Evolutionary conservation across 352 stramenopile genomes (phyloP), one percentile per base, ranked within the genome.

Genomic region (Phytopythium boreale): DNA sequence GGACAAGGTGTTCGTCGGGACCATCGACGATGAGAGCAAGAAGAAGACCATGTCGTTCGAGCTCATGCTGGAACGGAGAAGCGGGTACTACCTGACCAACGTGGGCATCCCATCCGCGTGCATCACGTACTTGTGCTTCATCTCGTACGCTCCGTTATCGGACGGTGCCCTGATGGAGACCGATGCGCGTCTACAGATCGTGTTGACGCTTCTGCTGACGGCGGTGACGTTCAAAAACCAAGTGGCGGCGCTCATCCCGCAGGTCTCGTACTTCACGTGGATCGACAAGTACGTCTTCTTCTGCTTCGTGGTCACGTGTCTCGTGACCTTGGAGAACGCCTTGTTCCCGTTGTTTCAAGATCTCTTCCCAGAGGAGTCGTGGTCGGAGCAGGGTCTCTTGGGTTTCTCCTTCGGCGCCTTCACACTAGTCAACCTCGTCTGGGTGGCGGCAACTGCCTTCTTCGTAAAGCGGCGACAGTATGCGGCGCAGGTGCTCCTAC

Each of bases 201-300:
- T 87, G 20, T 50, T 82, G 36, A 84, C 82, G 19, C 53, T 91
- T 64, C 52, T 91, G 49, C 63, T 91, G 52, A 88, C 82, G 41
- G 76, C 75, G 20, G 75, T 89, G 58, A 86, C 74, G 29, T 89
- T 88, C 68, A 88, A 88, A 62, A 80, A 72, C 62, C 65, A 82
- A n/a, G 77, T 89, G 1, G 71, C 75, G 26, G 70, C 67, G 1
- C 49, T 81, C 0, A 79, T 87, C 8, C 82, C 82, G 14, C 75
- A 87, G 43, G 75, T 91, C 2, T 83, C 80, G 56, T 91, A 91
- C 50, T 82, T 87, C 39, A 89, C 82, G 37, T 72, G 70, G 15
- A 60, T 89, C n/a, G 80, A 89, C 60, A 68, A 74, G 56, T 89
- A 88, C 46, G 76, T 89, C 2, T 84, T 82, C 47, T 85, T 87